Base-by-base conservation (phyloP, 2,329 filamentous ascomycete genomes). In the Lachnellula arida region DNA sequence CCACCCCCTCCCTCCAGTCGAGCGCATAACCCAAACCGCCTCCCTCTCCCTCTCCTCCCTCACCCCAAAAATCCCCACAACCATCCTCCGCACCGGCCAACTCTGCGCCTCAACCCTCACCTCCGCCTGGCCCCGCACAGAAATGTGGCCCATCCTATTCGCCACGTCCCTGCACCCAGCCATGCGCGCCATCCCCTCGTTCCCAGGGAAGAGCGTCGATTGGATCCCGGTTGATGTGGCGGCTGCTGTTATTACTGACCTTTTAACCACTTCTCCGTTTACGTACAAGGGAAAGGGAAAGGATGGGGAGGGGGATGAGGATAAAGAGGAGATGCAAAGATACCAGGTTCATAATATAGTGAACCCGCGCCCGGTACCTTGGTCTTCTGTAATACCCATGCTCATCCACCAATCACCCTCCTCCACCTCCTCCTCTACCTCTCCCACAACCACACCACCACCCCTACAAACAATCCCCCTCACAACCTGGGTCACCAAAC, bases 201-300 rank as follows among this genome's bases (percentile, higher is more conserved):
- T 66, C 8, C 25, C 37, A 2, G 25, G 19, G 2, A 59, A 60
- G 49, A 43, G 39, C 2, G 60, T 68, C 2, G 62, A 67, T 44
- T 68, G 65, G 65, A 55, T 68, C 2, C 65, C 65, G 2, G 63
- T 68, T 17, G 55, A 68, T 48, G 46, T 64, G 12, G 65, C 63
- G 6, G 64, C 64, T 4, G 17, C 19, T 6, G 57, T 50, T 2
- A 63, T 67, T 11, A 34, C 47, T 7, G 61, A 66, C 25, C 42
- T 63, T 11, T 22, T 60, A 2, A n/a, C n/a, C n/a, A 46, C 15
- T 46, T 46, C 19, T 25, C 12, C 25, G 8, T 8, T 28, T 9
- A 28, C 28, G 8, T 28, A 8, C 9, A 28, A 28, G 3, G 8
- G 28, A 28, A 9, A 28, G 6, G 25, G 5, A 5, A 5, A 25